These are phyloP conservation scores for Phytophthora europaea DNA, from an alignment of 352 stramenopile species.

Conservation along the genomic window DNA sequence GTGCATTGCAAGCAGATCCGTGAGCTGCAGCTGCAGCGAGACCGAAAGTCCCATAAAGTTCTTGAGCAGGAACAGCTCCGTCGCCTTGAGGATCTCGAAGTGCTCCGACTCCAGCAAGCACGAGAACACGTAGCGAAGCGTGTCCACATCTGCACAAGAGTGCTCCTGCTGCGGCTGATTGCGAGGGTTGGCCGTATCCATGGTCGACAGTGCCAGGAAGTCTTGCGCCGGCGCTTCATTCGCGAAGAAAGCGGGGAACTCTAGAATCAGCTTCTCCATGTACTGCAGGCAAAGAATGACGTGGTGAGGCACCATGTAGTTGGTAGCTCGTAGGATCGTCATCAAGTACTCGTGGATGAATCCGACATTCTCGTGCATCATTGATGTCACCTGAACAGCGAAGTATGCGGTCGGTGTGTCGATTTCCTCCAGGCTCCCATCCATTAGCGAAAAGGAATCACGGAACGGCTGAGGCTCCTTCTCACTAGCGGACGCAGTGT, in stretches of 20 bases:
- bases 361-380: slow-evolving; percentile 59
- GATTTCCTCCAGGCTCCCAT: slow-evolving; percentile 37
- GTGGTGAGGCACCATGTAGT: slow-evolving; percentile 76
- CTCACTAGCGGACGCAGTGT: slow-evolving; percentile 28
- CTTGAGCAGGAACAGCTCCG: slow-evolving; percentile 77
- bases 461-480: slow-evolving; percentile 43
- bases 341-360: slow-evolving; percentile 74
- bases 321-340: slow-evolving; percentile 67
- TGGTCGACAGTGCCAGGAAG: slow-evolving; percentile 29
- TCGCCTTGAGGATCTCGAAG: slow-evolving; percentile 75
- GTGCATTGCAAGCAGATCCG: slow-evolving; percentile 55
- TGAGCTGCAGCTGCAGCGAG: slow-evolving; percentile 62
- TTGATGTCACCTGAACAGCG: slow-evolving; percentile 58
- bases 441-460: slow-evolving; percentile 53
- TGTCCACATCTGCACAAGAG: slow-evolving; percentile 42
- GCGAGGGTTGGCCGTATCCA: slow-evolving; percentile 24
- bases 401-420: slow-evolving; percentile 55
- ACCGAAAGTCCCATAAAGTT: slow-evolving; percentile 66
- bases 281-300: slow-evolving; percentile 78
- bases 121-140: slow-evolving; percentile 64
- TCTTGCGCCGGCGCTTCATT: slow-evolving; percentile 38
- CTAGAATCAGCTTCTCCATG: slow-evolving; percentile 61
- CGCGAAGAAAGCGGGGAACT: slow-evolving; percentile 74
- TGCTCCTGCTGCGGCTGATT: slow-evolving; percentile 25
- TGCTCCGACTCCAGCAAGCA: slow-evolving; percentile 76